These are phyloP conservation scores for Venturia oleaginea DNA, from an alignment of 2,329 filamentous ascomycete genomes.

Conservation along the genomic window DNA sequence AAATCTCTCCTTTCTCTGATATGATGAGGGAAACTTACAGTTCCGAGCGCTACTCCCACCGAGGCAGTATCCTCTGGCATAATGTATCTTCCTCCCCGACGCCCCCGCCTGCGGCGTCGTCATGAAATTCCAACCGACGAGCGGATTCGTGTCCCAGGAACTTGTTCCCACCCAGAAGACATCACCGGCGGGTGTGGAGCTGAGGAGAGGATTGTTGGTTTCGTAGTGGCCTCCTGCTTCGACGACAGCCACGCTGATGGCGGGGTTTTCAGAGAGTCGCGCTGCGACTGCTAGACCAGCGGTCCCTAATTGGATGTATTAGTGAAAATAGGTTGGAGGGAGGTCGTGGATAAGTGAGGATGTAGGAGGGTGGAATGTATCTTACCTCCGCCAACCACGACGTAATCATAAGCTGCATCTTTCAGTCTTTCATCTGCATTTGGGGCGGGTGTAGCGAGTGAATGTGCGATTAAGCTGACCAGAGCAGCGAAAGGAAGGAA, in stretches of 20 bases:
- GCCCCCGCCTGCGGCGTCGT: conserved; percentile 21
- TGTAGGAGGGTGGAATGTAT: not conserved
- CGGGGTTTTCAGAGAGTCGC: conserved; percentile 6
- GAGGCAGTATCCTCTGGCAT: conserved; percentile 23
- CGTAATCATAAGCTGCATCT: not conserved
- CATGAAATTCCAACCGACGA: conserved; percentile 23
- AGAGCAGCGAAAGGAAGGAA: not conserved
- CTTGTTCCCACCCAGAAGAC: conserved; percentile 18
- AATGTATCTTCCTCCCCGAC: conserved; percentile 17
- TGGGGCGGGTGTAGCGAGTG: not conserved
- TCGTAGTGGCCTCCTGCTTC: conserved; percentile 23
- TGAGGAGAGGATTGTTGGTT: conserved; percentile 20
- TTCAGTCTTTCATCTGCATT: not conserved
- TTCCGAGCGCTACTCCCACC: conserved; percentile 18
- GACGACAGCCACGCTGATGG: conserved; percentile 10
- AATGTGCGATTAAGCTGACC: not conserved
- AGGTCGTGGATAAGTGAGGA: not conserved
- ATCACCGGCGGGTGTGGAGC: conserved; percentile 19
- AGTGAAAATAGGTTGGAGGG: no score
- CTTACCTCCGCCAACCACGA: conserved; percentile 6
- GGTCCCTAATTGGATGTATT: conserved; percentile 7
- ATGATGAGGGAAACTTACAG: not conserved
- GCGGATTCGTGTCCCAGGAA: conserved; percentile 19
- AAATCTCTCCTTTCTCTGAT: not conserved
- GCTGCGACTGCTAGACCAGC: conserved; percentile 15